Conservation (phyloP, 1,284 basidiomycete species). For the Cutaneotrichosporon cyanovorans region DNA sequence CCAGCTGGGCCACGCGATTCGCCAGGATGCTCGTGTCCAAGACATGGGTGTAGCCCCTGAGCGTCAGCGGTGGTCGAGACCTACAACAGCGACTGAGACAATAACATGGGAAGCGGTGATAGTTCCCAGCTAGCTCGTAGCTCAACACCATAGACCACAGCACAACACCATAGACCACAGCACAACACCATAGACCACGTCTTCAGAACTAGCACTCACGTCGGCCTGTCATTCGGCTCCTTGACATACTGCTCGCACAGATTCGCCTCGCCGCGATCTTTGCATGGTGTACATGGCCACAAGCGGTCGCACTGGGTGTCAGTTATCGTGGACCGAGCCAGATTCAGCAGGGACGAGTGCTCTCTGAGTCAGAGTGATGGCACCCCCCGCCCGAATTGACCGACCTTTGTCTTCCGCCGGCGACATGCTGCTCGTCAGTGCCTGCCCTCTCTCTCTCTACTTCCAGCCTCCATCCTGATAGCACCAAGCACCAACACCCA, state of each 20-base stretch:
- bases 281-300: constrained; percentile 19
- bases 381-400: too few species aligned
- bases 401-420: constrained; percentile 16
- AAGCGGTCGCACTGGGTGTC: constrained; percentile 11
- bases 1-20: constrained; percentile 20
- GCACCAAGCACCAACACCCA: constrained; percentile 8
- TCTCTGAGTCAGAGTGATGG: too few species aligned
- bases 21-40: constrained; percentile 20
- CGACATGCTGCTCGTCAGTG: constrained; percentile 10
- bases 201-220: too few species aligned
- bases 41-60: constrained; percentile 24
- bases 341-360: too few species aligned
- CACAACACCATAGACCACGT: too few species aligned
- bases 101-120: too few species aligned
- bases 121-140: too few species aligned
- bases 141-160: too few species aligned
- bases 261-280: constrained; percentile 19
- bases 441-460: background rate
- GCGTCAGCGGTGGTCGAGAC: constrained; percentile 1
- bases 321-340: background rate
- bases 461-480: too few species aligned
- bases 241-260: constrained; percentile 18
- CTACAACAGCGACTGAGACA: too few species aligned
- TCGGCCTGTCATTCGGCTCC: constrained; percentile 16
- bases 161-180: too few species aligned